Base-by-base conservation (phyloP, 2,329 filamentous ascomycete genomes). In the Aureobasidium musti region DNA sequence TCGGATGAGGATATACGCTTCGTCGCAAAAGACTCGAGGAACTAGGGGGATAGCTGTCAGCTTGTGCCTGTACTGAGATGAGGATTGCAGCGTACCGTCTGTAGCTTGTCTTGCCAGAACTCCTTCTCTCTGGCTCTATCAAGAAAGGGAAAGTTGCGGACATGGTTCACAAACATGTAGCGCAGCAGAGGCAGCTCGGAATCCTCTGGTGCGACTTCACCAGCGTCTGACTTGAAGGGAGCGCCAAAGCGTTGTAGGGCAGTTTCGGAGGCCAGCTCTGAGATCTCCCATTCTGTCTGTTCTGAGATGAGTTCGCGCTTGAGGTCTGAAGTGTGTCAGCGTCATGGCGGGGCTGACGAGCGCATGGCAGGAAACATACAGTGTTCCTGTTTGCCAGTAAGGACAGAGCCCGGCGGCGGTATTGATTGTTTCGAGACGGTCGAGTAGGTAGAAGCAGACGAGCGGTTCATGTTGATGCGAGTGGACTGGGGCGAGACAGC, bases 71-170 rank as follows among this genome's bases (percentile, higher is more conserved):
- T 30, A 10, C 13, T 33, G n/a, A 26, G 1, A n/a, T 21, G 60
- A 69, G 23, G 49, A 53, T 43, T 10, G 43, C 53, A 66, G 88
- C 90, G 72, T 80, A 96, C 91, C 75, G 93, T 87, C 82, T 99
- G 95, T 68, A 99, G 82, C 78, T 96, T 98, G 76, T 98, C 92
- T 80, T 99, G 95, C 95, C 95, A 99, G 75, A 99, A 99, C 79
- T 99, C 95, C 84, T 98, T 97, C 84, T 99, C 95, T 74, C 87
- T 90, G 26, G 95, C 95, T 82, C 96, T 92, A 79, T 99, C 92
- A 70, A 99, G 86, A 75, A 99, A 99, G 1, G 95, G 95, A 74
- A 99, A 99, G 74, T 98, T 96, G 74, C 95, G 92, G 68, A 99
- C 88, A 87, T 98, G 93, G 76, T 98, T 90, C 65, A 98, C 95